A percentile compares a stretch with the other conserved stretches of the same genome.
Evolutionary conservation across 768 basidiomycete species (phyloP).

Genomic region (Mycena latifolia): DNA sequence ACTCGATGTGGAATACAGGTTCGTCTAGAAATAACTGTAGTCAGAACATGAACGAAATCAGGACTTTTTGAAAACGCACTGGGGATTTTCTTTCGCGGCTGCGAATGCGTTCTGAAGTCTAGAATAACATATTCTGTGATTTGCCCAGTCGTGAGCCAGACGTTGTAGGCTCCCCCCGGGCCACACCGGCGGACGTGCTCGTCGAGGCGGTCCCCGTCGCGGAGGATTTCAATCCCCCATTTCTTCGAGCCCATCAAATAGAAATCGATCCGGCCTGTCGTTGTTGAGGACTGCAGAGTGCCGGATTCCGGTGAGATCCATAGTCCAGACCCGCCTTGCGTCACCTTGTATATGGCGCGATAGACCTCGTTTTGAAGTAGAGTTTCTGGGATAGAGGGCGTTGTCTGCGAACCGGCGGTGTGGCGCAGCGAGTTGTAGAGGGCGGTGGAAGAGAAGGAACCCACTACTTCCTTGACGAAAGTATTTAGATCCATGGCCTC

Average conservation of each 20-base stretch:
- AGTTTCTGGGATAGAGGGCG: background rate
- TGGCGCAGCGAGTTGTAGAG: background rate
- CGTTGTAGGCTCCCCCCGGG: background rate
- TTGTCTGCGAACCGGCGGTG: background rate
- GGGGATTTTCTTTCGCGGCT: background rate
- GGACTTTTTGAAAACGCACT: too few relatives aligned
- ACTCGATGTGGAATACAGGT: background rate
- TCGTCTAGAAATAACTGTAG: background rate
- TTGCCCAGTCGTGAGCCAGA: background rate
- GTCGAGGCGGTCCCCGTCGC: background rate
- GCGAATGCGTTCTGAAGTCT: background rate
- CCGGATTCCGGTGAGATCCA: conserved; percentile 2
- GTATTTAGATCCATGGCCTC: background rate
- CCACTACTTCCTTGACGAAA: background rate
- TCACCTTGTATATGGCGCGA: background rate
- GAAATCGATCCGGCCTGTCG: background rate
- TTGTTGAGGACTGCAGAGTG: background rate
- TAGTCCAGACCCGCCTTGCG: background rate
- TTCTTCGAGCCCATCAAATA: background rate
- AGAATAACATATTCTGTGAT: background rate
- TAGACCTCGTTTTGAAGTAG: background rate
- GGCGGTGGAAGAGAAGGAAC: background rate
- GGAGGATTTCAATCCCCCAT: conserved; percentile 1
- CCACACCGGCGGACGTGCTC: background rate
- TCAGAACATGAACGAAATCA: background rate